phyloP scores from a whole-genome alignment of 345 rosid species.

The Orychophragmus violaceus region DNA sequence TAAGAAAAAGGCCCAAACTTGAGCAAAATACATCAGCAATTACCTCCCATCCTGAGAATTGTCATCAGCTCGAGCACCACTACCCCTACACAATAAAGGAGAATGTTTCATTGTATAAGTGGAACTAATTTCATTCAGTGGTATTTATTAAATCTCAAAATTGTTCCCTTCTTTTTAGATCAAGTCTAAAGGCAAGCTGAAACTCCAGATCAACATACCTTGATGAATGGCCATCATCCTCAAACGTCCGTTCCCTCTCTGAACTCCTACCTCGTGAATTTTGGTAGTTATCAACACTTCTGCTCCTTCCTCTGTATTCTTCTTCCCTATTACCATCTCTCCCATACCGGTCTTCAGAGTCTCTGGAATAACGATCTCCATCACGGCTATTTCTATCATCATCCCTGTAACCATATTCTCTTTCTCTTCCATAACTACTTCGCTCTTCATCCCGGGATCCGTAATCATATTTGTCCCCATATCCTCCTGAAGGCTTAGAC shows the following conservation, averaged over 20 bases:
- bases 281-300: constrained; percentile 54
- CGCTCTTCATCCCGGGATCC: constrained; percentile 75
- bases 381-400: constrained; percentile 76
- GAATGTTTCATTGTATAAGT: not conserved
- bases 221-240: constrained; percentile 64
- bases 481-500: constrained; percentile 66
- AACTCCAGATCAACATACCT: constrained; percentile 37
- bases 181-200: not conserved
- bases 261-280: constrained; percentile 64
- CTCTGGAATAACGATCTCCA: constrained; percentile 65
- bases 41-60: constrained; percentile 65
- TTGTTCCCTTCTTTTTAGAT: not conserved
- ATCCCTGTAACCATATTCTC: constrained; percentile 73
- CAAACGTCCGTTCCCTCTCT: constrained; percentile 53
- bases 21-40: constrained; percentile 22
- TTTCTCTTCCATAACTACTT: constrained; percentile 73
- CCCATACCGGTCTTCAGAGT: constrained; percentile 70
- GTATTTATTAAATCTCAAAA: not conserved
- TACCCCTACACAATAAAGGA: constrained; percentile 45
- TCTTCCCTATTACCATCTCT: constrained; percentile 79
- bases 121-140: not conserved
- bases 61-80: constrained; percentile 64
- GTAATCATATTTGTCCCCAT: constrained; percentile 66
- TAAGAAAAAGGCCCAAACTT: not conserved
- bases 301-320: constrained; percentile 73